A percentile compares a stretch with the other conserved stretches of the same genome.
Evolutionary conservation across 164 flowering plant species (phyloP).

Genomic region (Pachysandra terminalis): DNA sequence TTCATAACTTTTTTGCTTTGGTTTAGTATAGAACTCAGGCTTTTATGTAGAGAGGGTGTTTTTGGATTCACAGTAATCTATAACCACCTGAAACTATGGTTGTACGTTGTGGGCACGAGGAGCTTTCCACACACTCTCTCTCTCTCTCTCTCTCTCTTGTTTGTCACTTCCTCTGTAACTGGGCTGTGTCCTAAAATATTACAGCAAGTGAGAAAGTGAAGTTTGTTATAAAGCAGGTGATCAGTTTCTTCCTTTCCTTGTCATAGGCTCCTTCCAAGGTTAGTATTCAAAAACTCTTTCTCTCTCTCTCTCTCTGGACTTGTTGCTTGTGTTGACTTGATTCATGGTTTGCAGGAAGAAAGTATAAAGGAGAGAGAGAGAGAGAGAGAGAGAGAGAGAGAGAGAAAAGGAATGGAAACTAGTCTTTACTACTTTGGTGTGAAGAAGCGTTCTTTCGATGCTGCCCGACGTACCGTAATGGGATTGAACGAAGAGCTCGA

Average conservation of each 20-base stretch:
- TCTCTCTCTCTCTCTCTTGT: no score
- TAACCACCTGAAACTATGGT: no score
- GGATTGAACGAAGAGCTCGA: slow-evolving; percentile 41
- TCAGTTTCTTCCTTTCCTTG: not conserved
- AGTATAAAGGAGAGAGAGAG: no score
- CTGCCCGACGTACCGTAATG: slow-evolving; percentile 21
- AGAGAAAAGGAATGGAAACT: slow-evolving; percentile 33
- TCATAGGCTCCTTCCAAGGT: no score
- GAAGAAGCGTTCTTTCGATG: slow-evolving; percentile 25
- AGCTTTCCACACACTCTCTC: no score
- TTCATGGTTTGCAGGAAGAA: not conserved
- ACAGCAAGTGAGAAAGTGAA: not conserved
- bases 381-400: no score
- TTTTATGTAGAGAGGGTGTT: no score
- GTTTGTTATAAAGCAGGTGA: not conserved
- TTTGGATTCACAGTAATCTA: no score
- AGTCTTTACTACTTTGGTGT: slow-evolving; percentile 17
- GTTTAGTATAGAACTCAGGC: no score
- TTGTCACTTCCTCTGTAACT: not conserved
- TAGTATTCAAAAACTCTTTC: no score
- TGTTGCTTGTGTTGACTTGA: no score
- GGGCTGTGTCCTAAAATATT: not conserved
- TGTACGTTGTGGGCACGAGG: not conserved
- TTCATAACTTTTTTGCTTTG: no score
- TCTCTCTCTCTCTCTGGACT: not conserved